A percentile compares a stretch with the other conserved stretches of the same genome.
phyloP scores from a whole-genome alignment of 306 rosid genomes.

The Sesbania bispinosa region DNA sequence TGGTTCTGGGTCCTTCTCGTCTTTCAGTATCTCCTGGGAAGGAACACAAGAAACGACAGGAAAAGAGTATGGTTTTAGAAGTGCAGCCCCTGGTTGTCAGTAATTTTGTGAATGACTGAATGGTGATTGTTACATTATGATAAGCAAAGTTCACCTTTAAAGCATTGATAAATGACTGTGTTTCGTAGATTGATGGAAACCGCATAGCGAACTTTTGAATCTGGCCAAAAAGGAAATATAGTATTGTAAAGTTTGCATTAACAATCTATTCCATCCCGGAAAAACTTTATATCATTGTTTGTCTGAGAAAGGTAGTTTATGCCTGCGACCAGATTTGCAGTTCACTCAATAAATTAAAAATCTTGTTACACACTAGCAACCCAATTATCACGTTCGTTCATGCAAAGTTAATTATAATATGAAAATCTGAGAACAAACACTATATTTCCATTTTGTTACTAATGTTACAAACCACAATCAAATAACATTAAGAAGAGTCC shows the following conservation, averaged over 20 bases:
- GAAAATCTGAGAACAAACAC: not conserved
- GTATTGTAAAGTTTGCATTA: not conserved
- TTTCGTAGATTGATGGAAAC: constrained; percentile 56
- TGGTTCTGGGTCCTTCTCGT: constrained; percentile 44
- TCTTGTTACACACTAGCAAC: not conserved
- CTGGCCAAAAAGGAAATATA: constrained; percentile 36
- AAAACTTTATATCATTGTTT: not conserved
- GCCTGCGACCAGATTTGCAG: not conserved
- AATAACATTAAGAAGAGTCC: not conserved
- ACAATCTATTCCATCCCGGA: not conserved
- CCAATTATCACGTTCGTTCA: not conserved
- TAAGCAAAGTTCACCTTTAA: constrained; percentile 46
- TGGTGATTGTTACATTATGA: not conserved
- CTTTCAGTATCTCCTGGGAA: constrained; percentile 57
- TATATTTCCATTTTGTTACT: not conserved
- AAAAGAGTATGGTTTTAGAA: not conserved
- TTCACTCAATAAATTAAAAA: not conserved
- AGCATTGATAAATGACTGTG: constrained; percentile 50
- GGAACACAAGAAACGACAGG: constrained; percentile 24
- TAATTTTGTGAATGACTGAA: not conserved
- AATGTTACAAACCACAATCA: not conserved
- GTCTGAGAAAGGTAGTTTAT: not conserved
- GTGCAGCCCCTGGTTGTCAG: not conserved
- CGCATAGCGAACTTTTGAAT: constrained; percentile 77
- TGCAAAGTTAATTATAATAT: not conserved